Percentiles rank a stretch among this genome's conserved stretches.
Evolutionary conservation across 2,329 filamentous ascomycete species (phyloP).

Genomic region (Colletotrichum gloeosporioides): DNA sequence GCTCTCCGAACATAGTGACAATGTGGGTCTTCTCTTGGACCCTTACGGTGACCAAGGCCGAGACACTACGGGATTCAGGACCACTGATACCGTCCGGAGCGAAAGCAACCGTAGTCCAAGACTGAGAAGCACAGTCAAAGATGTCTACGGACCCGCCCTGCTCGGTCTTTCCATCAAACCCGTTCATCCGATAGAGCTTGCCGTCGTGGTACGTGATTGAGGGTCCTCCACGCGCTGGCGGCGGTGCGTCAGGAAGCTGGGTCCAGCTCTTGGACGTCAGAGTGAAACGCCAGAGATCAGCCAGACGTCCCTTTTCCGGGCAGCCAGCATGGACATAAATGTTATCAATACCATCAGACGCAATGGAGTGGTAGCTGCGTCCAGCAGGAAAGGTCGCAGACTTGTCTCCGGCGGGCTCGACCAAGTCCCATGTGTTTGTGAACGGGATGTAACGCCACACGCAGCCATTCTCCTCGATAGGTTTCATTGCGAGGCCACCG

Average conservation of each 20-base stretch:
- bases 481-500: constrained; percentile 63
- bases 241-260: constrained; percentile 56
- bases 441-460: constrained; percentile 60
- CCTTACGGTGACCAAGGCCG: constrained; percentile 28
- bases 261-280: constrained; percentile 52
- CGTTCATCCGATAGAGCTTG: constrained; percentile 65
- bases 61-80: constrained; percentile 36
- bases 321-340: constrained; percentile 69
- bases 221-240: constrained; percentile 57
- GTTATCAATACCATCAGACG: constrained; percentile 42
- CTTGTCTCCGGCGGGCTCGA: constrained; percentile 42
- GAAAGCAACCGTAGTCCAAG: constrained; percentile 31
- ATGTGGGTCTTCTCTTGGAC: constrained; percentile 29
- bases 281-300: constrained; percentile 67
- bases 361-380: constrained; percentile 63
- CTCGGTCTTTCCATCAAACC: constrained; percentile 66
- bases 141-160: constrained; percentile 64
- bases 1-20: constrained; percentile 44
- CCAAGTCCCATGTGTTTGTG: constrained; percentile 46
- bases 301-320: constrained; percentile 58
- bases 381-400: constrained; percentile 42
- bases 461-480: constrained; percentile 61
- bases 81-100: constrained; percentile 30
- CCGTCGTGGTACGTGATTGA: constrained; percentile 43
- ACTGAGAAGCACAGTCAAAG: constrained; percentile 26